Evolutionary conservation across 208 protist species (phyloP).

Genomic region (Trypanosoma platydactyli): DNA sequence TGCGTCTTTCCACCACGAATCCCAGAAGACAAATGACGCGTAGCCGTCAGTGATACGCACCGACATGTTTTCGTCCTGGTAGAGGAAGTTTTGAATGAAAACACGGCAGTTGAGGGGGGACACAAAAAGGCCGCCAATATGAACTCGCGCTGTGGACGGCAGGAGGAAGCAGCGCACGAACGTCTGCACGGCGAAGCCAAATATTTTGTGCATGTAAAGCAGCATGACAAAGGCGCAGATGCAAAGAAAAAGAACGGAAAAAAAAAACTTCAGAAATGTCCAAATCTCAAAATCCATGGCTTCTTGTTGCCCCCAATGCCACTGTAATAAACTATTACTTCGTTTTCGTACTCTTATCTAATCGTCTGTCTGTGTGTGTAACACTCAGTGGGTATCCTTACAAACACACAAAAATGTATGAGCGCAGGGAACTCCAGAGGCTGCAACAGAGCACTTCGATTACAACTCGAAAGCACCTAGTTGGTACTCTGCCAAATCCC

Average conservation of each 20-base stretch:
- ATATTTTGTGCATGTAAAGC: constrained; percentile 55
- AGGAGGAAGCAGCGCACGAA: constrained; percentile 69
- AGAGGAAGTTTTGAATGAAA: constrained; percentile 73
- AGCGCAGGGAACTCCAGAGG: no score
- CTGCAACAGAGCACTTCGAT: no score
- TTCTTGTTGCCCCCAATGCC: background rate
- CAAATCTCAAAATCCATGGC: constrained; percentile 34
- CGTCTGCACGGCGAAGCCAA: constrained; percentile 44
- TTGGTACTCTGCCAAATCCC: no score
- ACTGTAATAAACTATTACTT: background rate
- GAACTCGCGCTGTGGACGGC: constrained; percentile 50
- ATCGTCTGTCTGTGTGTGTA: background rate
- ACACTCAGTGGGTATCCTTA: no score
- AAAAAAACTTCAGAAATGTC: constrained; percentile 68
- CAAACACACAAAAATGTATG: constrained; percentile 9
- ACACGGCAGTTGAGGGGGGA: constrained; percentile 65
- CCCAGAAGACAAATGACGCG: constrained; percentile 76
- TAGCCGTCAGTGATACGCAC: constrained; percentile 86
- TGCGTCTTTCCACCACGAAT: constrained; percentile 49
- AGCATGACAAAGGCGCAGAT: constrained; percentile 62
- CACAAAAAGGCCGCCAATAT: constrained; percentile 55
- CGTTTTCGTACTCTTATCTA: background rate
- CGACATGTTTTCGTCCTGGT: constrained; percentile 79
- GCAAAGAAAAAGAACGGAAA: constrained; percentile 68
- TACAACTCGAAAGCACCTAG: no score